These are phyloP conservation scores for Diaporthe helianthi DNA, from an alignment of 2,329 filamentous ascomycete genomes.

Conservation along the genomic window DNA sequence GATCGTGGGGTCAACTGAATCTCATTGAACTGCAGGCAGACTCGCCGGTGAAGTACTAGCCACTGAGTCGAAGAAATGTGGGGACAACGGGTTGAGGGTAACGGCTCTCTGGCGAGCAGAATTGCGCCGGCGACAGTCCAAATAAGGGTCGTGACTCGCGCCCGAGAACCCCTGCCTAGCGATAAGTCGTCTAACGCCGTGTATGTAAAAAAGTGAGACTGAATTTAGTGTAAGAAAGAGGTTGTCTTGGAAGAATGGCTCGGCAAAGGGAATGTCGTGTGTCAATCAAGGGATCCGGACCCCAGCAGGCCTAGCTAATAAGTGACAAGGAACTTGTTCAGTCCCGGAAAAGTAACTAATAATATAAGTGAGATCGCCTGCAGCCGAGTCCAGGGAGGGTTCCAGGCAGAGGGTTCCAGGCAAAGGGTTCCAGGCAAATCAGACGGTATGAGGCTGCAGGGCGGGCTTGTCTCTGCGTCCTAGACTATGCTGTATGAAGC, in stretches of 20 bases:
- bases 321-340: neutral
- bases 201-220: conserved; percentile 14
- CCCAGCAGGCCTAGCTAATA: neutral
- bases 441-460: neutral
- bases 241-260: conserved; percentile 10
- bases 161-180: conserved; percentile 12
- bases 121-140: conserved; percentile 7
- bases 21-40: conserved; percentile 10
- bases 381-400: conserved; percentile 12
- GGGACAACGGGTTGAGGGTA: neutral
- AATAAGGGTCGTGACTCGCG: conserved; percentile 27
- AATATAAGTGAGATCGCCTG: neutral
- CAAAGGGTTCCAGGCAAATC: conserved; percentile 6
- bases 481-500: conserved; percentile 12
- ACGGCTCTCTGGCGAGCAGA: conserved; percentile 17
- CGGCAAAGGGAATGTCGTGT: conserved; percentile 20
- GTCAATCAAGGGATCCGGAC: conserved; percentile 24
- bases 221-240: neutral
- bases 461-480: conserved; percentile 6
- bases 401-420: too few species aligned
- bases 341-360: neutral
- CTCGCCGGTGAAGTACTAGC: conserved; percentile 29
- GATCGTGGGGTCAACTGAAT: neutral
- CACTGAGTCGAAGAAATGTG: conserved; percentile 26
- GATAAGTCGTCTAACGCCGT: conserved; percentile 3